Percentiles rank a stretch among this genome's conserved stretches.
phyloP scores from a whole-genome alignment of 1,284 basidiomycete genomes.

The Marasmius oreades region DNA sequence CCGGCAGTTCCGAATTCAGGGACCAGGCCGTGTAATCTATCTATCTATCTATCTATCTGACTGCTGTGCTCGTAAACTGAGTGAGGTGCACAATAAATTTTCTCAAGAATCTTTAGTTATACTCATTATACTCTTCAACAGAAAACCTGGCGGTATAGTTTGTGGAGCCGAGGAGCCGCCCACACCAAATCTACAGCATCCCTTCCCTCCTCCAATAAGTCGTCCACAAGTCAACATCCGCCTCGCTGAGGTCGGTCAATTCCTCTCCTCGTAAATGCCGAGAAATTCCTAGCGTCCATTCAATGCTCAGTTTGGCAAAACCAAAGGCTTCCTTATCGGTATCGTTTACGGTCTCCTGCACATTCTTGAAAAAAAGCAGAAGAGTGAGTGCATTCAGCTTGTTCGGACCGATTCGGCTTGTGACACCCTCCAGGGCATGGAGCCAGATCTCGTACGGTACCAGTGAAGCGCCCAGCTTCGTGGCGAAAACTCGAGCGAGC shows the following conservation, averaged over 20 bases:
- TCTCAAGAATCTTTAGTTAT: no score
- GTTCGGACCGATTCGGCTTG: not conserved
- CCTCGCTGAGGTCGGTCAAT: not conserved
- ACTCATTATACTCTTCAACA: no score
- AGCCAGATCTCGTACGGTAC: slow-evolving; percentile 7
- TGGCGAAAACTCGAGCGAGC: not conserved
- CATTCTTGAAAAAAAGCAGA: slow-evolving; percentile 3
- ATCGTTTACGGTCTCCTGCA: not conserved
- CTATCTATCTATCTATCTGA: not conserved
- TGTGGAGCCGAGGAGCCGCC: no score
- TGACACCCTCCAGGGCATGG: not conserved
- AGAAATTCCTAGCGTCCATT: not conserved
- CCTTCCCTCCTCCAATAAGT: slow-evolving; percentile 1
- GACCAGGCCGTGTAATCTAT: no score
- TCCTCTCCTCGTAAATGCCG: not conserved
- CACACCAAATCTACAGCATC: not conserved
- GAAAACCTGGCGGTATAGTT: no score
- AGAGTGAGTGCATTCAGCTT: slow-evolving; percentile 6
- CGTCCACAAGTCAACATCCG: not conserved
- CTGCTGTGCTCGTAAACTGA: no score
- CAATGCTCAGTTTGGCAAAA: not conserved
- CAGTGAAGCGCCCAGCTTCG: not conserved
- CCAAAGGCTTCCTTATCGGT: not conserved
- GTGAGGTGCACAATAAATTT: not conserved
- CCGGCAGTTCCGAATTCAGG: no score